phyloP scores from a whole-genome alignment of 2,329 filamentous ascomycete species.

The Bipolaris cookei region DNA sequence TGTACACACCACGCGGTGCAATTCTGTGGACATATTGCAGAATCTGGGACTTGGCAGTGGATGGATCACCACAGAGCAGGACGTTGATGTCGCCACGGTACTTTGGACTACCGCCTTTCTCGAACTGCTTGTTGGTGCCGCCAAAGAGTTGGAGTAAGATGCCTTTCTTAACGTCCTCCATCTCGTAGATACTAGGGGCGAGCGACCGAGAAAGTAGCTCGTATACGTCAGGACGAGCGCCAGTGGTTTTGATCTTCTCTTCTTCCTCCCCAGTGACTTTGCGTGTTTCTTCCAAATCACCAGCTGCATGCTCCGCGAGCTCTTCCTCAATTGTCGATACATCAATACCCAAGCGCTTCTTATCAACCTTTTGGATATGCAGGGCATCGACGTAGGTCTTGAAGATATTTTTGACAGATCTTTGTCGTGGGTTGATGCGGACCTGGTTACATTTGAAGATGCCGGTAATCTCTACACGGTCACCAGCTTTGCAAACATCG shows the following conservation, averaged over 20 bases:
- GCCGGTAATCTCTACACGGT: constrained; percentile 92
- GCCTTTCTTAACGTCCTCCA: constrained; percentile 99
- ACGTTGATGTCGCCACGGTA: constrained; percentile 98
- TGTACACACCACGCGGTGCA: constrained; percentile 83
- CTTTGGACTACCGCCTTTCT: constrained; percentile 92
- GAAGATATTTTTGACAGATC: constrained; percentile 92
- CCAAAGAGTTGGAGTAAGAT: constrained; percentile 96
- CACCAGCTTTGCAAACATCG: constrained; percentile 97
- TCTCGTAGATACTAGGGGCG: constrained; percentile 94
- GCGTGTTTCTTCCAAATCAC: constrained; percentile 80
- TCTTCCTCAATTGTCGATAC: constrained; percentile 85
- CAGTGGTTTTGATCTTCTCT: constrained; percentile 82
- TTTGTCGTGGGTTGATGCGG: constrained; percentile 89
- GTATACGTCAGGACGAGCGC: constrained; percentile 84
- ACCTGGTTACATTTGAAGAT: constrained; percentile 96
- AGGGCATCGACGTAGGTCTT: constrained; percentile 97
- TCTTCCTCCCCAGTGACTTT: constrained; percentile 87
- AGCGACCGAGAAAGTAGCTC: constrained; percentile 89
- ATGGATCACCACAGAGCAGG: constrained; percentile 94
- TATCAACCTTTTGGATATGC: constrained; percentile 96
- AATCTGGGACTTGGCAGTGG: constrained; percentile 93
- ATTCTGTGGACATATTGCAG: constrained; percentile 97
- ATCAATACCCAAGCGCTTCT: constrained; percentile 91
- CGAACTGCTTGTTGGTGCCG: constrained; percentile 96
- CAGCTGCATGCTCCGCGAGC: constrained; percentile 72